Base-by-base conservation (phyloP, 495 filamentous ascomycete species). In the Aspergillus sclerotioniger region DNA sequence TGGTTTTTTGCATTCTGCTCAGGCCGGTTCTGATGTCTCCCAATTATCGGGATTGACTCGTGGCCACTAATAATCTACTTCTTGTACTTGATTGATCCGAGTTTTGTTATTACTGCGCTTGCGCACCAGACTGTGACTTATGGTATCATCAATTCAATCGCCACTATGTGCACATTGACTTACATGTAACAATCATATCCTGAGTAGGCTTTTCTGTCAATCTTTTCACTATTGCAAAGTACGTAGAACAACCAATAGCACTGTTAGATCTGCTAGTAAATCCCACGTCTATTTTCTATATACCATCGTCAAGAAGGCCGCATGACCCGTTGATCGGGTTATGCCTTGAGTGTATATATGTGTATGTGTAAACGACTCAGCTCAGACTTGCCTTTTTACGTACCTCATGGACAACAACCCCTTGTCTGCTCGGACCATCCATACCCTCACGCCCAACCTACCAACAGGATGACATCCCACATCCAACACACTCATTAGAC, bases 1-100 rank as follows among this genome's bases (percentile, higher is more conserved):
- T 58, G 54, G 41, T 53, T 54, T 63, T 52, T 37, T 58, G 56
- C 25, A 61, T 59, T 45, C 56, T 60, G 6, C 60, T 62, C 5
- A 49, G 66, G 79, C 75, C 77, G 76, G 76, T 81, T 81, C 80
- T 81, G 80, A 81, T 69, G 79, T 82, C 79, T 81, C 78, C 77
- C 67, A 17, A 44, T 16, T 44, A 53, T 33, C 41, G 64, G 76
- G 77, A 80, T 81, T 75, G 77, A 82, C 79, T 82, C 79, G 79
- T 82, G 79, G 79, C 78, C 64, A 60, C 25, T 68, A 49, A 62
- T 58, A 32, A 31, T 47, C 21, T 50, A n/a, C 31, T 64, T 59
- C 53, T 65, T 51, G 61, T 55, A 52, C 52, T 65, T 59, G 44
- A 12, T 45, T 62, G 25, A 31, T 31, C 45, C 64, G 57, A 57